These are phyloP conservation scores for Scheffersomyces amazonensis DNA, from an alignment of 805 yeast genomes.

Conservation along the genomic window DNA sequence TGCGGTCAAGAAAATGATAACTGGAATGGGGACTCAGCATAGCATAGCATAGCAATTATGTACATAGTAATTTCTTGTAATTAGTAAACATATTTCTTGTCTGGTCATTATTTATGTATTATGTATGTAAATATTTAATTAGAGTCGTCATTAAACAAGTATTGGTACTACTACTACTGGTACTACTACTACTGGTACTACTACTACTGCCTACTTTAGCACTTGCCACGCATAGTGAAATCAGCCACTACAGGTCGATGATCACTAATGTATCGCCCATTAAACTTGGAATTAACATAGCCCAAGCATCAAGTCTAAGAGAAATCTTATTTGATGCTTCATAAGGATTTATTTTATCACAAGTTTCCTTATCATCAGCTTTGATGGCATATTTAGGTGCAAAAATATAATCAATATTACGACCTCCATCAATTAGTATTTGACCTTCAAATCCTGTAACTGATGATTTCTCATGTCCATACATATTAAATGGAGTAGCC, in stretches of 20 bases:
- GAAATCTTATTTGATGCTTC: constrained; percentile 10
- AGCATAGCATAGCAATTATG: too few relatives aligned
- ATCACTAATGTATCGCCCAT: constrained; percentile 32
- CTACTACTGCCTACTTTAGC: too few relatives aligned
- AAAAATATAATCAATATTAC: constrained; percentile 31
- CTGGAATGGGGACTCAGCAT: too few relatives aligned
- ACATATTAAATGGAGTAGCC: constrained; percentile 19
- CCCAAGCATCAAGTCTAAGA: constrained; percentile 21
- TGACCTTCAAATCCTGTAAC: constrained; percentile 33
- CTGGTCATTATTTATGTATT: too few relatives aligned
- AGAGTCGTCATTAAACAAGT: too few relatives aligned
- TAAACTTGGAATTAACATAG: constrained; percentile 28
- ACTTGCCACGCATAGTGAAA: constrained; percentile 6
- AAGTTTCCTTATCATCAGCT: constrained; percentile 9
- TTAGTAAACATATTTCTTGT: too few relatives aligned
- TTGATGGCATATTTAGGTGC: constrained; percentile 19
- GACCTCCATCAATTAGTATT: constrained; percentile 20
- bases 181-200: too few relatives aligned
- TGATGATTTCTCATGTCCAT: constrained; percentile 27
- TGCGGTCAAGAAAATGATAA: too few relatives aligned
- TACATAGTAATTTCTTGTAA: too few relatives aligned
- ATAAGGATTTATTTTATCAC: constrained; percentile 8
- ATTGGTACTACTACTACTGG: too few relatives aligned
- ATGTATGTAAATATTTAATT: too few relatives aligned
- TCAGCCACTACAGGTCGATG: constrained; percentile 36